These are phyloP conservation scores for Suhomyces sp. DNA, from an alignment of 805 yeast genomes.

Conservation along the genomic window DNA sequence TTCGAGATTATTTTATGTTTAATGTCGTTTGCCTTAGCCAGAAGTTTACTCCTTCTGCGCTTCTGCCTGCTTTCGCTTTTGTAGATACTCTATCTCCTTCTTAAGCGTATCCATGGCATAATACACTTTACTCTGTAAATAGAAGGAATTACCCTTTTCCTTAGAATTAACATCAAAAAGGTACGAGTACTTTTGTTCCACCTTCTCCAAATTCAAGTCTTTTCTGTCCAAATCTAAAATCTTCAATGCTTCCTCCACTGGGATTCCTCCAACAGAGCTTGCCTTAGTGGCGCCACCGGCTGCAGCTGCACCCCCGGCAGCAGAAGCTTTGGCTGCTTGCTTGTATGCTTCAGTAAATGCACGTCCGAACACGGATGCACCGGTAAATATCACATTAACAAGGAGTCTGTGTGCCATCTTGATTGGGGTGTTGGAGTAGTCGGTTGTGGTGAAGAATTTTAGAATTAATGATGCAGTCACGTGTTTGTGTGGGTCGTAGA, in stretches of 20 bases:
- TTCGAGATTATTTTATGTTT: not conserved
- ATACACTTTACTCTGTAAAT: constrained; percentile 86
- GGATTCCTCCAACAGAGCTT: constrained; percentile 69
- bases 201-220: constrained; percentile 52
- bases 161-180: constrained; percentile 85
- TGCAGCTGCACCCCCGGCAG: constrained; percentile 37
- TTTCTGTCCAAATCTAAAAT: constrained; percentile 74
- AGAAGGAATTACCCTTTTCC: constrained; percentile 95
- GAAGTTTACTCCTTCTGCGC: constrained; percentile 17
- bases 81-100: constrained; percentile 65
- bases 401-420: constrained; percentile 84
- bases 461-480: not conserved
- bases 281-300: constrained; percentile 37
- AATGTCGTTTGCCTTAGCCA: not conserved
- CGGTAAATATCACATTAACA: constrained; percentile 87
- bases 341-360: constrained; percentile 97
- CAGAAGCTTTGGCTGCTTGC: constrained; percentile 94
- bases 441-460: constrained; percentile 2
- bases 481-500: not conserved
- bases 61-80: constrained; percentile 37
- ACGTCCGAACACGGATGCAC: constrained; percentile 92
- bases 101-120: constrained; percentile 91
- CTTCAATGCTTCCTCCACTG: constrained; percentile 87
- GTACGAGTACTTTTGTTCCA: constrained; percentile 71
- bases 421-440: not conserved